Base-by-base conservation (phyloP, 106 monocot species). In the Amphibolis antarctica region DNA sequence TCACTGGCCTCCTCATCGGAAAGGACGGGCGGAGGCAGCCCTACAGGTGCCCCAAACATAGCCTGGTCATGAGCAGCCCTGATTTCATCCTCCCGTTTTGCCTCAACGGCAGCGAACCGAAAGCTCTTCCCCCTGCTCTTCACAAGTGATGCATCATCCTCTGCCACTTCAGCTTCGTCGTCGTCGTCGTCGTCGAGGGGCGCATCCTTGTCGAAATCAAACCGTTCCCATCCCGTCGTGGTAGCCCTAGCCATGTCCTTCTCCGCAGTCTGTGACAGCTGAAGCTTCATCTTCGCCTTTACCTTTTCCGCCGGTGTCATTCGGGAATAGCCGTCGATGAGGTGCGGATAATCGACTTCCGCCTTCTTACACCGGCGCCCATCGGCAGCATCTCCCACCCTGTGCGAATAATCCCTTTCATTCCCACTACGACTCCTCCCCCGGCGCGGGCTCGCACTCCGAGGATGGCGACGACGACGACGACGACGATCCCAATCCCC, bases 161-260 rank as follows among this genome's bases (percentile, higher is more conserved):
- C 86, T 57, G 86, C 86, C 58, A 69, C 96, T 84, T 96, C 94
- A 61, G 79, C 65, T 74, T 77, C 84, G 44, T 85, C 81, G 30
- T 85, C 80, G 26, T 85, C 84, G 59, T 86, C 88, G 78, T 96
- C 88, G 78, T 96, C 94, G 69, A 96, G 89, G 3, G 94, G 94
- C 10, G 94, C 94, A 43, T 96, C 89, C 73, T 96, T 86, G 67
- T 96, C 77, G 67, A 96, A 96, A 79, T 96, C 82, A 82, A 96
- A 96, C 24, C 94, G 82, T 67, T 96, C 94, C 94, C 94, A 96
- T 64, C 82, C 78, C 22, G 62, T 66, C 29, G 52, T 69, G 71
- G 73, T 68, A 58, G 81, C 86, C 47, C 66, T 86, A 66, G 66
- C 50, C 30, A 62, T 59, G 63, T 96, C 94, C 65, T 90, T 86